Percentiles rank a stretch among this genome's conserved stretches.
Evolutionary conservation across 2,329 filamentous ascomycete species (phyloP).

Genomic region (Colletotrichum shisoi): DNA sequence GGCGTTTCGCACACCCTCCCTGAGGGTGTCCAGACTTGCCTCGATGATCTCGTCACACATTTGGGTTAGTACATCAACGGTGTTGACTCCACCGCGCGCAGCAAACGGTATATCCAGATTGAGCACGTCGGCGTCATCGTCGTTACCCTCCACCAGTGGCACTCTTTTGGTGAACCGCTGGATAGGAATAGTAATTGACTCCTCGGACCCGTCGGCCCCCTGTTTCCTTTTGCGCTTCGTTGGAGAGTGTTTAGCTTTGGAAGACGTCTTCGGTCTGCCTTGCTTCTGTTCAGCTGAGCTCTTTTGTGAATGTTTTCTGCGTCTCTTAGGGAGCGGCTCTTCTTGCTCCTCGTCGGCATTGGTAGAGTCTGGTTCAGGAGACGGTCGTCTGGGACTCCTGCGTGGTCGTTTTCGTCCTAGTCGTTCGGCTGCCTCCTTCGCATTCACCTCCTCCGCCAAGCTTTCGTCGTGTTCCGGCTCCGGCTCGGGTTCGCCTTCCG

Average conservation of each 20-base stretch:
- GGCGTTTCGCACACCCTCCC: conserved; percentile 50
- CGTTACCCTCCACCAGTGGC: conserved; percentile 53
- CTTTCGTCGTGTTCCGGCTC: conserved; percentile 31
- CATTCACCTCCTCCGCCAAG: conserved; percentile 57
- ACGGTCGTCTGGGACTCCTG: conserved; percentile 49
- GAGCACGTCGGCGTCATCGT: conserved; percentile 55
- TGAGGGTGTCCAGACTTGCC: conserved; percentile 58
- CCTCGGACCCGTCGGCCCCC: conserved; percentile 9
- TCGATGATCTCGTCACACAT: conserved; percentile 68
- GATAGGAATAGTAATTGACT: conserved; percentile 63
- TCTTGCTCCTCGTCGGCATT: conserved; percentile 44
- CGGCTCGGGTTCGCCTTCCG: conserved; percentile 11
- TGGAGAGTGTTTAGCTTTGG: conserved; percentile 41
- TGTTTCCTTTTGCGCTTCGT: conserved; percentile 41
- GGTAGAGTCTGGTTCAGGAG: conserved; percentile 54
- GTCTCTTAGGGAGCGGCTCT: conserved; percentile 50
- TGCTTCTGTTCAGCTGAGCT: conserved; percentile 57
- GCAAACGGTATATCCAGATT: conserved; percentile 62
- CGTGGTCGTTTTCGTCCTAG: conserved; percentile 57
- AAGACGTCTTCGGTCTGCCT: conserved; percentile 29
- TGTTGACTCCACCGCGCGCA: conserved; percentile 64
- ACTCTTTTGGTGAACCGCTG: conserved; percentile 65
- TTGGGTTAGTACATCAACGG: conserved; percentile 68
- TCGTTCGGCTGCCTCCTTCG: conserved; percentile 52
- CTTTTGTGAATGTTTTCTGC: conserved; percentile 48